phyloP scores from a whole-genome alignment of 208 protist genomes.

The Crithidia fasciculata region DNA sequence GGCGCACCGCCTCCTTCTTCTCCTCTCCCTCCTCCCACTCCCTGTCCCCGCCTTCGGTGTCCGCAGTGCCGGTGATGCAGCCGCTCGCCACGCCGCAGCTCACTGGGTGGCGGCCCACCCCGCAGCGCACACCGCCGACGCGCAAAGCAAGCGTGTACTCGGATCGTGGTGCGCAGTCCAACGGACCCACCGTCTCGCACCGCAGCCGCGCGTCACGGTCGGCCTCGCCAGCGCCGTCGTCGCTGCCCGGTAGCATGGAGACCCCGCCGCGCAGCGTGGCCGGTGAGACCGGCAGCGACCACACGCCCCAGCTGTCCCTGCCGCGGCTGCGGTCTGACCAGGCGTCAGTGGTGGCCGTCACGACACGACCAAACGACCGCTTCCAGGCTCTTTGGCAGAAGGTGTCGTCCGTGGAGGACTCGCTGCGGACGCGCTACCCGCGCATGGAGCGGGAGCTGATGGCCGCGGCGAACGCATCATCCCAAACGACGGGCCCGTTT shows the following conservation, averaged over 20 bases:
- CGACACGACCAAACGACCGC: neutral
- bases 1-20: neutral
- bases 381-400: conserved; percentile 2
- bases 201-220: conserved; percentile 4
- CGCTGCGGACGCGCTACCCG: conserved; percentile 13
- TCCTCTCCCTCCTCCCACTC: neutral
- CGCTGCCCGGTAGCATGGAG: neutral
- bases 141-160: neutral
- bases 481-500: neutral
- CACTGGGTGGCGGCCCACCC: too few species aligned
- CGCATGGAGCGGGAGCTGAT: conserved; percentile 25
- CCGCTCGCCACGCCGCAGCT: neutral
- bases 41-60: neutral
- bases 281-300: neutral
- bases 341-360: conserved; percentile 9
- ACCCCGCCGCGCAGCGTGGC: neutral
- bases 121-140: too few species aligned
- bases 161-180: neutral
- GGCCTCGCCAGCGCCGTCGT: conserved; percentile 3
- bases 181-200: neutral
- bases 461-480: neutral
- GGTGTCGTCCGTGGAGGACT: conserved; percentile 6
- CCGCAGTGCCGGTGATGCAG: neutral
- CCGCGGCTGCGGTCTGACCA: neutral
- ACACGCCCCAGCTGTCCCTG: neutral